Evolutionary conservation across 140 eudicot genomes (phyloP).

Genomic region (Cichorium intybus): DNA sequence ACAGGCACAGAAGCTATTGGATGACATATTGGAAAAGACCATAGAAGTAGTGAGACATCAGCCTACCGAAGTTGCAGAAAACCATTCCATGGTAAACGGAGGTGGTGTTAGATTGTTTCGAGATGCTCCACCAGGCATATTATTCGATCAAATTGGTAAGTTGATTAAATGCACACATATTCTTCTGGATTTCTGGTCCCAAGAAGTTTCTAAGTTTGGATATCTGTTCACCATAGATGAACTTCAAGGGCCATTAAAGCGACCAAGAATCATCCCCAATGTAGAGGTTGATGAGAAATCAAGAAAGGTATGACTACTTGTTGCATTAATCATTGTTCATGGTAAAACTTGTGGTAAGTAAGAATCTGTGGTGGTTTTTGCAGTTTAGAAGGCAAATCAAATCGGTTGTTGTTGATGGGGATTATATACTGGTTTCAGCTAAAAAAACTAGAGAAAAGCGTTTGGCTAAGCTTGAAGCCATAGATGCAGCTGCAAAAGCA

Average conservation of each 20-base stretch:
- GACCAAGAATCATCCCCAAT: constrained; percentile 69
- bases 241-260: constrained; percentile 66
- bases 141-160: constrained; percentile 71
- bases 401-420: constrained; percentile 74
- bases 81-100: constrained; percentile 32
- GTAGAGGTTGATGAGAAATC: constrained; percentile 79
- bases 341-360: constrained; percentile 2
- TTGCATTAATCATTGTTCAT: background rate
- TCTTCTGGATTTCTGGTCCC: background rate
- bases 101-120: constrained; percentile 77
- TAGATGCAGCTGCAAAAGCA: constrained; percentile 66
- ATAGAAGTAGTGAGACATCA: constrained; percentile 44
- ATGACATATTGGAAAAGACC: constrained; percentile 60
- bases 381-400: constrained; percentile 69
- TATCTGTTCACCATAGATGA: constrained; percentile 49
- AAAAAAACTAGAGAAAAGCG: constrained; percentile 42
- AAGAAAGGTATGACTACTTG: constrained; percentile 45
- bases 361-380: constrained; percentile 10
- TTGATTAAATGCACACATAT: background rate
- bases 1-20: constrained; percentile 69
- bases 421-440: constrained; percentile 58
- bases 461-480: constrained; percentile 52
- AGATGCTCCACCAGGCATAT: constrained; percentile 71
- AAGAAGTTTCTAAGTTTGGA: background rate
- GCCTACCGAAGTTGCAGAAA: constrained; percentile 22